phyloP scores from a whole-genome alignment of 495 filamentous ascomycete genomes.

The Aspergillus funiculosus region DNA sequence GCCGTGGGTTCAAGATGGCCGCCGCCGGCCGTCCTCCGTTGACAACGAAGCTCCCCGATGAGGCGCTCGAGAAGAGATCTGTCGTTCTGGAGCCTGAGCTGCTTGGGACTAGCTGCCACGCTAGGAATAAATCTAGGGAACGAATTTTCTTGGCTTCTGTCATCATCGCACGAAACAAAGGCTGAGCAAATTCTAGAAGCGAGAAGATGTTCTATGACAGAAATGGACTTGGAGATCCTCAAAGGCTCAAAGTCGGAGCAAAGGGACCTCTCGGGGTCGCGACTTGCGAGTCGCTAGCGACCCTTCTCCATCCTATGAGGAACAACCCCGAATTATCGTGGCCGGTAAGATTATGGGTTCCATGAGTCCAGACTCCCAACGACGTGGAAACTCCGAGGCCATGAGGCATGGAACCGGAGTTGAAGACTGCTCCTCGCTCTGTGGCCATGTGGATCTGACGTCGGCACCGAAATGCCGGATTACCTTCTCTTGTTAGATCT shows the following conservation, averaged over 20 bases:
- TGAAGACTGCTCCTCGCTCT: background rate
- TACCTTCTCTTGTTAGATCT: background rate
- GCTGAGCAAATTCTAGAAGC: slow-evolving; percentile 10
- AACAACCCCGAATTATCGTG: too few species aligned
- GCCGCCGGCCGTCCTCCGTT: too few species aligned
- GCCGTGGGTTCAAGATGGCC: slow-evolving; percentile 2
- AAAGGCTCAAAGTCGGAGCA: background rate
- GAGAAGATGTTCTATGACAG: too few species aligned
- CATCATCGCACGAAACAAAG: background rate
- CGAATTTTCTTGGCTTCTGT: slow-evolving; percentile 4
- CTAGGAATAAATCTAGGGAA: background rate
- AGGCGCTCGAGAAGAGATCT: background rate
- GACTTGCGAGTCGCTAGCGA: background rate
- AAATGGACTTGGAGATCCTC: too few species aligned
- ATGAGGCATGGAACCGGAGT: slow-evolving; percentile 4
- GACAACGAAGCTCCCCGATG: background rate
- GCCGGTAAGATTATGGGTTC: too few species aligned
- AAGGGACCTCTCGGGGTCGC: slow-evolving; percentile 3
- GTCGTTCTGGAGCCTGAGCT: background rate
- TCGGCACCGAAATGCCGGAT: slow-evolving; percentile 13
- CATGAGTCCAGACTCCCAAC: background rate
- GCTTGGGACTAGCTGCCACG: background rate
- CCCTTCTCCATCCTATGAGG: too few species aligned
- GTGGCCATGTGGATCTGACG: slow-evolving; percentile 26
- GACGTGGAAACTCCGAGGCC: background rate